A percentile compares a stretch with the other conserved stretches of the same genome.
These are phyloP conservation scores for Nidula niveotomentosa DNA, from an alignment of 1,284 basidiomycete genomes.

Conservation along the genomic window DNA sequence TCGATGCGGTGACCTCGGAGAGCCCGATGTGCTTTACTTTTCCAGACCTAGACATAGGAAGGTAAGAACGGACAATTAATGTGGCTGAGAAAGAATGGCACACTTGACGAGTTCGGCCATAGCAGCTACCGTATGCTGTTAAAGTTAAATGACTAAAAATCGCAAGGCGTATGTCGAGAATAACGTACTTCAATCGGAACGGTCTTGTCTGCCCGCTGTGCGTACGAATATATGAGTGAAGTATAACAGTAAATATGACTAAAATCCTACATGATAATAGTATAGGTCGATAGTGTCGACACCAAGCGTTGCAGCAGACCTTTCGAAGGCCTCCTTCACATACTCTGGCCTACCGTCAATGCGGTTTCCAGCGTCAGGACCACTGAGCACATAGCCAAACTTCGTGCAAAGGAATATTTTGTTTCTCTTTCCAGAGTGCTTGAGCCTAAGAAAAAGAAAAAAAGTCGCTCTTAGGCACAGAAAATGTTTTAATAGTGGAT, in stretches of 20 bases:
- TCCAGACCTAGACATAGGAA: slow-evolving; percentile 39
- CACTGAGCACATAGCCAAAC: slow-evolving; percentile 25
- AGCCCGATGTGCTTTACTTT: slow-evolving; percentile 63
- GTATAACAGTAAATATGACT: background rate
- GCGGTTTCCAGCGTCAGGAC: background rate
- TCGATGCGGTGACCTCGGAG: slow-evolving; percentile 57
- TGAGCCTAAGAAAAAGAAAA: slow-evolving; percentile 4
- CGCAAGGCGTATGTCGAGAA: no score
- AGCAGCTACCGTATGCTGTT: slow-evolving; percentile 40
- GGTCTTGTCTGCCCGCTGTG: slow-evolving; percentile 35
- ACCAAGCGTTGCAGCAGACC: slow-evolving; percentile 38
- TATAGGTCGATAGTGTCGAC: slow-evolving; percentile 46
- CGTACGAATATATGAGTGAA: background rate
- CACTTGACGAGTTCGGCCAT: slow-evolving; percentile 58
- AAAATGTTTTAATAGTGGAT: background rate
- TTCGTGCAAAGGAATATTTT: slow-evolving; percentile 44
- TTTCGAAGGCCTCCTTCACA: slow-evolving; percentile 20
- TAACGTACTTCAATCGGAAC: slow-evolving; percentile 43
- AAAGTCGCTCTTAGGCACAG: background rate
- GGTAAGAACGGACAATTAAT: background rate
- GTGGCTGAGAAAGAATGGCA: slow-evolving; percentile 5
- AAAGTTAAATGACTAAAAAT: background rate
- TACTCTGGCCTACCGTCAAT: slow-evolving; percentile 32
- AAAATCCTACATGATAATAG: slow-evolving; percentile 35
- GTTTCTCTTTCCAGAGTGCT: slow-evolving; percentile 21